Evolutionary conservation across 148 eudicot genomes (phyloP).

Genomic region (Rhododendron ovatum): DNA sequence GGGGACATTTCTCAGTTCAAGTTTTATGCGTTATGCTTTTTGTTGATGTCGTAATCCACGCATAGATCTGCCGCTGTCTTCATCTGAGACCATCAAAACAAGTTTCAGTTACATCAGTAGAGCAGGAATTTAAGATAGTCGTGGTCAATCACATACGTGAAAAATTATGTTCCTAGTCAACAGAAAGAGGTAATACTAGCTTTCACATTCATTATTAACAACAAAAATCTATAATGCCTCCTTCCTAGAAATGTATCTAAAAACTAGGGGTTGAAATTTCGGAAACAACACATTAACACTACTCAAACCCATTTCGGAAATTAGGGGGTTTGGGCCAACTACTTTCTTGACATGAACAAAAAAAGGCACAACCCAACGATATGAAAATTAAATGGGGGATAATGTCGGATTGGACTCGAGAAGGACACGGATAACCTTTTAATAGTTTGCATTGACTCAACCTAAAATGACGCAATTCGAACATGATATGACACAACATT

Average conservation of each 20-base stretch:
- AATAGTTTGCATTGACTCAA: background rate
- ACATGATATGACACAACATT: background rate
- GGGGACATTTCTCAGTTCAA: background rate
- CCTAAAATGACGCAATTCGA: background rate
- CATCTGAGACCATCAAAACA: slow-evolving; percentile 44
- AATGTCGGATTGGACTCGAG: background rate
- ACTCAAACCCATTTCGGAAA: background rate
- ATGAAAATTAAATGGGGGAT: background rate
- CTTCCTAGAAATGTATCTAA: background rate
- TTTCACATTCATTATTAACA: background rate
- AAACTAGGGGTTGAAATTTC: background rate
- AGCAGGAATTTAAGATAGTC: too few relatives aligned
- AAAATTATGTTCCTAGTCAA: background rate
- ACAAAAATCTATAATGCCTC: background rate
- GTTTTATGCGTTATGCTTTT: slow-evolving; percentile 50
- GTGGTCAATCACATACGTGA: background rate
- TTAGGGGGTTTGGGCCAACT: background rate
- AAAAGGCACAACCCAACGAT: background rate
- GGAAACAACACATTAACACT: background rate
- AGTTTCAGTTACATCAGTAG: background rate
- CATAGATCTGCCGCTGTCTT: slow-evolving; percentile 95
- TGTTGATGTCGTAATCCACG: slow-evolving; percentile 78
- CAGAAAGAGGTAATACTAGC: background rate
- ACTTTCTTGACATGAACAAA: background rate
- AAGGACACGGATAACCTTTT: background rate